Evolutionary conservation across 192 early-diverging fungal genomes (phyloP), one percentile per base, ranked within the genome.

Genomic region (Coemansia sp.): DNA sequence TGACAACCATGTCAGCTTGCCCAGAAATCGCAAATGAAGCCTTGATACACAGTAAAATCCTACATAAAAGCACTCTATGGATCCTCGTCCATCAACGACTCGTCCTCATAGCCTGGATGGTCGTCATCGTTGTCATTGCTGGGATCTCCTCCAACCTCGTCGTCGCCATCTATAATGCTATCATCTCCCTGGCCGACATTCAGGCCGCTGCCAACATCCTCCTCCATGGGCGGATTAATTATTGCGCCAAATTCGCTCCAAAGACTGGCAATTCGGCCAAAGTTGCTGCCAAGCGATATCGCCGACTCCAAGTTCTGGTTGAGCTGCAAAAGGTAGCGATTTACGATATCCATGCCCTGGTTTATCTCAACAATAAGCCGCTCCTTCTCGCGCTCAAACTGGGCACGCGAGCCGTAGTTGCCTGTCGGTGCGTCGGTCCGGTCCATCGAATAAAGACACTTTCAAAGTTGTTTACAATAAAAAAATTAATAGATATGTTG

Each of bases 301-400:
- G 73, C 74, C 16, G 79, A 81, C 56, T 76, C 79, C 23, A 76
- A 56, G 61, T 81, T 81, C 37, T 76, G 79, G 61, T 70, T 76
- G 33, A 81, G 66, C 61, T 81, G 79, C n/a, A 67, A 20, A 16
- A 81, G 45, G 47, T 76, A 70, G 25, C 70, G 58, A 64, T 76
- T 81, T 37, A 73, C 69, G 0, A 50, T 58, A 26, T 81, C 79
- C 69, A 81, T 72, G 1, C 71, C 66, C 64, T 76, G 70, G 68
- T 81, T 81, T 14, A 74, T 79, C 16, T 79, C 77, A 31, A 68
- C 58, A 31, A 79, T 68, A 11, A 79, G 68, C 23, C 77, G 52
- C 55, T 79, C 77, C 59, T 79, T 79, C 33, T 79, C 71, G 48
- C 77, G 77, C 68, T 79, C 77, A 61, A 61, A 79, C 55, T 79